Conservation (phyloP, 2,329 filamentous ascomycete genomes). For the Neocatenulostroma microsporum region DNA sequence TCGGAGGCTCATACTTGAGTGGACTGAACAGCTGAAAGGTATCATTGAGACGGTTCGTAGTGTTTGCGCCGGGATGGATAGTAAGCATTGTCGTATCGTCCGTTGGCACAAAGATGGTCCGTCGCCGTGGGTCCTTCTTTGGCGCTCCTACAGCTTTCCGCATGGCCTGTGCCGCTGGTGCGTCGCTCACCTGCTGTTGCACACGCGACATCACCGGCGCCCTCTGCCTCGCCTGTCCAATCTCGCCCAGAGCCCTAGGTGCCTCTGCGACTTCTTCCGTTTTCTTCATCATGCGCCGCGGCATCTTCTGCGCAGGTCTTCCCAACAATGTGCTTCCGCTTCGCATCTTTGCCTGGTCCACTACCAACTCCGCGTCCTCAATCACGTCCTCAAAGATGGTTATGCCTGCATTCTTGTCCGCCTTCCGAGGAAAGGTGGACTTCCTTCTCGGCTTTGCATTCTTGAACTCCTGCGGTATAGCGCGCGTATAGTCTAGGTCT, state of each 20-base stretch:
- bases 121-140: slow-evolving; percentile 37
- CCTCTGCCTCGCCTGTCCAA: slow-evolving; percentile 9
- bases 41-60: slow-evolving; percentile 25
- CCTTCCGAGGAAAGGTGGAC: slow-evolving; percentile 16
- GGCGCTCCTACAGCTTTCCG: background rate
- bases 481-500: slow-evolving; percentile 27
- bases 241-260: slow-evolving; percentile 2
- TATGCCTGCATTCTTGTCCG: slow-evolving; percentile 15
- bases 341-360: slow-evolving; percentile 6
- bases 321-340: slow-evolving; percentile 18
- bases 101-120: slow-evolving; percentile 45
- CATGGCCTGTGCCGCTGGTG: background rate
- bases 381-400: slow-evolving; percentile 29
- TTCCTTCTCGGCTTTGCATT: slow-evolving; percentile 21
- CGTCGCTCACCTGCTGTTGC: too few species aligned
- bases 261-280: slow-evolving; percentile 8
- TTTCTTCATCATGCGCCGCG: slow-evolving; percentile 2
- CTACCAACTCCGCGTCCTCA: slow-evolving; percentile 20
- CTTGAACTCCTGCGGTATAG: slow-evolving; percentile 22
- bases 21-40: too few species aligned
- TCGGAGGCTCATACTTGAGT: too few species aligned
- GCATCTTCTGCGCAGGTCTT: slow-evolving; percentile 21
- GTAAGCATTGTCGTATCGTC: slow-evolving; percentile 47
- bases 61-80: slow-evolving; percentile 42
- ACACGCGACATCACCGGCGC: slow-evolving; percentile 2